These are phyloP conservation scores for Draba incana DNA, from an alignment of 345 rosid genomes.

Conservation along the genomic window DNA sequence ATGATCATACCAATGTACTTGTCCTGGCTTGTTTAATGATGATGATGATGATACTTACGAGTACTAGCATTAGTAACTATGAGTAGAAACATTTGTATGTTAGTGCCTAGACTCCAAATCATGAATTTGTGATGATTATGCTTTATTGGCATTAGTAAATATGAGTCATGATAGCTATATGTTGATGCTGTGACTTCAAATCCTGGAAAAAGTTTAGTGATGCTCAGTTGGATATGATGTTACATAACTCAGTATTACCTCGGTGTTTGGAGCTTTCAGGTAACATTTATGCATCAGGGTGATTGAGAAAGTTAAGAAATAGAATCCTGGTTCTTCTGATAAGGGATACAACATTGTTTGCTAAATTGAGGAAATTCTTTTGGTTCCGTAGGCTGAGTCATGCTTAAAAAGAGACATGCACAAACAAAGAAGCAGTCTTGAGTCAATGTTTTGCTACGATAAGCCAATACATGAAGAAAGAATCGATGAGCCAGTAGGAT, in stretches of 20 bases:
- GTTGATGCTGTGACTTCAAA: slow-evolving; percentile 3
- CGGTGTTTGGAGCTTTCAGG: background rate
- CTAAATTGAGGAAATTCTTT: too few species aligned
- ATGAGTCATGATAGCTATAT: background rate
- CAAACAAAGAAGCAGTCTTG: too few species aligned
- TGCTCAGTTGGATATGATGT: slow-evolving; percentile 1
- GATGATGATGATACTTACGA: slow-evolving; percentile 20
- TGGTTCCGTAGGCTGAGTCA: too few species aligned
- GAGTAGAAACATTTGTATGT: background rate
- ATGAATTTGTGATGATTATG: background rate
- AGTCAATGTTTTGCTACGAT: slow-evolving; percentile 77
- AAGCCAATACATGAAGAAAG: slow-evolving; percentile 83
- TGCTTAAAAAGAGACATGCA: too few species aligned
- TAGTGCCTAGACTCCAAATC: too few species aligned
- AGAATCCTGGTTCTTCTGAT: background rate
- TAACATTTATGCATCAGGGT: background rate
- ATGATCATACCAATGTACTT: too few species aligned
- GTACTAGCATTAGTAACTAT: background rate
- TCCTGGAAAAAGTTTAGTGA: background rate
- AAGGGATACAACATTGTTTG: too few species aligned
- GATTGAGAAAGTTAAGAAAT: slow-evolving; percentile 8
- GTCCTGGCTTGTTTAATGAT: background rate
- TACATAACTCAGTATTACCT: background rate
- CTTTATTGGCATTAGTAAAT: too few species aligned
- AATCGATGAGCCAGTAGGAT: slow-evolving; percentile 79